Conservation (phyloP, 495 filamentous ascomycete species). For the Parathielavia hyrcaniae region DNA sequence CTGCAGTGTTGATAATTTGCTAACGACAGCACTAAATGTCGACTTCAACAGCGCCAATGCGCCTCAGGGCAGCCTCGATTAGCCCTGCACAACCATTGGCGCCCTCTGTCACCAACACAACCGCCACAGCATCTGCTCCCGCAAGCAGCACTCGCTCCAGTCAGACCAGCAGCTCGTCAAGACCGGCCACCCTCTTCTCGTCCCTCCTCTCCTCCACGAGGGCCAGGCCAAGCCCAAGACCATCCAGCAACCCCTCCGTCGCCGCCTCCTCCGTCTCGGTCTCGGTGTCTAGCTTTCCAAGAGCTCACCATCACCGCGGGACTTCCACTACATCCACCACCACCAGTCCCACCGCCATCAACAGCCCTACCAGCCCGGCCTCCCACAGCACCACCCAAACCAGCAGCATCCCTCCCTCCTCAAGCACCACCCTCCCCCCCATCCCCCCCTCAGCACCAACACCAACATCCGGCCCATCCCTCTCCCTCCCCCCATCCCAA, state of each 20-base stretch:
- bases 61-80: background rate
- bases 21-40: background rate
- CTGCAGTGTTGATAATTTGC: background rate
- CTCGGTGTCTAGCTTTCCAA: background rate
- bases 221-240: background rate
- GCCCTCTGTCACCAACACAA: conserved; percentile 12
- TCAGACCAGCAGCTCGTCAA: background rate
- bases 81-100: conserved; percentile 8
- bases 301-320: background rate
- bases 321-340: conserved; percentile 6
- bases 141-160: background rate
- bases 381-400: background rate
- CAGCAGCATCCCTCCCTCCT: background rate
- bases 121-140: conserved; percentile 3
- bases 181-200: conserved; percentile 5
- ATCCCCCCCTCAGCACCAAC: background rate
- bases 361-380: background rate
- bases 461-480: conserved; percentile 8
- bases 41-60: background rate
- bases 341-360: background rate
- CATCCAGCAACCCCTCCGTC: background rate
- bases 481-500: background rate
- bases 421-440: background rate
- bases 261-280: conserved; percentile 6
- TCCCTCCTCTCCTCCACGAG: conserved; percentile 2